Evolutionary conservation across 257 asterid species (phyloP), one percentile per base, ranked within the genome.

Genomic region (Salvia miltiorrhiza): DNA sequence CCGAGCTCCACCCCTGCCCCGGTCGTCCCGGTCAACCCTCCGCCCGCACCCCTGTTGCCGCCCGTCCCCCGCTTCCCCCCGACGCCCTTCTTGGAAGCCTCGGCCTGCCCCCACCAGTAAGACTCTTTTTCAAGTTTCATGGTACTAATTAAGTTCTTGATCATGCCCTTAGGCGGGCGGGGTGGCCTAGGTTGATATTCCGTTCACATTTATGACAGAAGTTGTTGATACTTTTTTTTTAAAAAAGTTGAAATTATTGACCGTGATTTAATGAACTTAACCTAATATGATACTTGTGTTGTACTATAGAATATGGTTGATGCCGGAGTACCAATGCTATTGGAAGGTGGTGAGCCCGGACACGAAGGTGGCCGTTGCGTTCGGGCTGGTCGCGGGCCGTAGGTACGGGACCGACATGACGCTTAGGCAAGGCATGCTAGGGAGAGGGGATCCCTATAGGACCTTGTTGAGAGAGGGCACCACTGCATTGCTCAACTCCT

Each of bases 381-480:
- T 94, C 21, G 99, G 99, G 70, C 63, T 76, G 20, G 41, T 84
- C 0, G 99, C 97, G 2, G 93, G 83, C 2, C 76, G 81, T 43
- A 78, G 65, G 65, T 94, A 91, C 45, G 99, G 99, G 21, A 76
- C 84, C 7, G 97, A 94, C 80, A 32, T 87, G 76, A 89, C 93
- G 0, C 53, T 94, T 13, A 71, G 82, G 77, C 71, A 70, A 56
- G 89, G 83, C 3, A 65, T 94, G 89, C 75, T 7, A 7, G 97
- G 96, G 14, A 77, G 88, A 81, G 99, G 97, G 57, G 97, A 94
- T 13, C 90, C 99, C 14, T 91, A 94, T 40, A 74, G 72, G 69
- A 94, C 98, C 1, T 89, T 94, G 48, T 65, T 94, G 26, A 82
- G 99, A 62, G 99, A 94, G 77, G 99, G 87, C 8, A 91, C 84